Percentiles rank a stretch among this genome's conserved stretches.
Evolutionary conservation across 73 alveolate species (phyloP).

Genomic region (Blepharisma japonicum): DNA sequence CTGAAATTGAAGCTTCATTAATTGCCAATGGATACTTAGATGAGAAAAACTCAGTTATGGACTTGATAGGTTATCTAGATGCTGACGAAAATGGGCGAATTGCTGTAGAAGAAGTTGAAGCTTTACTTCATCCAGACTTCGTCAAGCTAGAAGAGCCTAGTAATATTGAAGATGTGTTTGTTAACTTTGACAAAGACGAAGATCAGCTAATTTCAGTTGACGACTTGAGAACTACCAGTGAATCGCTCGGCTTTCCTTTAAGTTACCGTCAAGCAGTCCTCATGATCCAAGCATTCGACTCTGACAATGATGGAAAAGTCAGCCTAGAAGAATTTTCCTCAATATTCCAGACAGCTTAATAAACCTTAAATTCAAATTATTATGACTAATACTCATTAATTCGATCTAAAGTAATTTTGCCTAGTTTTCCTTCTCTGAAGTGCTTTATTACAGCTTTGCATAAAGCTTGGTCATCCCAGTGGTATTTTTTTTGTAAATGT

Average conservation of each 20-base stretch:
- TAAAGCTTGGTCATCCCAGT: conserved; percentile 47
- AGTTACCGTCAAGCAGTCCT: conserved; percentile 15
- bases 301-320: conserved; percentile 22
- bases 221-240: conserved; percentile 24
- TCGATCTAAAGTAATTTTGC: conserved; percentile 70
- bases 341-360: background rate
- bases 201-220: conserved; percentile 4
- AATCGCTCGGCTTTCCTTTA: conserved; percentile 15
- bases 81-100: conserved; percentile 6
- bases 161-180: conserved; percentile 9
- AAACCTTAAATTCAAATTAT: background rate
- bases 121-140: conserved; percentile 19
- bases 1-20: conserved; percentile 20
- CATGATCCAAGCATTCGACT: conserved; percentile 15
- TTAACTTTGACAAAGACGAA: conserved; percentile 30
- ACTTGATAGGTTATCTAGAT: conserved; percentile 14
- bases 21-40: conserved; percentile 27
- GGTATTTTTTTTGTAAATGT: conserved; percentile 47
- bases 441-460: conserved; percentile 50
- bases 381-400: no score
- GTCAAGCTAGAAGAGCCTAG: conserved; percentile 26
- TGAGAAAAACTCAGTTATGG: conserved; percentile 21
- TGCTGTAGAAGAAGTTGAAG: conserved; percentile 18
- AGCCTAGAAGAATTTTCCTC: background rate
- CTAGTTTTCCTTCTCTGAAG: conserved; percentile 81